Evolutionary conservation across 1,284 basidiomycete genomes (phyloP), one percentile per base, ranked within the genome.

Genomic region (Boletus mariae): DNA sequence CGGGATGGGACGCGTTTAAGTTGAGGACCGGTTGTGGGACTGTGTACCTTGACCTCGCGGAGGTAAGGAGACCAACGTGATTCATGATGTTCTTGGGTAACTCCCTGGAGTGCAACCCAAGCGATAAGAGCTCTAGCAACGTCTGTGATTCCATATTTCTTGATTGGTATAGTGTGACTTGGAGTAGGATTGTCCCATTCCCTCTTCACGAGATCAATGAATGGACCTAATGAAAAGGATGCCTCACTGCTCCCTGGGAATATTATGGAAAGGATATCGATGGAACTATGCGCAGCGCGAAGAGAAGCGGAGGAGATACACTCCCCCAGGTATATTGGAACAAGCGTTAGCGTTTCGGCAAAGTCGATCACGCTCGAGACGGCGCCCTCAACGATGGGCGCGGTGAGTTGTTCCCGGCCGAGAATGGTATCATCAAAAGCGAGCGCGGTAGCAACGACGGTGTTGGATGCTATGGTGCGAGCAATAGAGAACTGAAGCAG

Each of bases 61-160:
- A 90, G 73, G 62, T 80, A 72, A 59, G 75, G 74, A 52, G 85
- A 79, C 85, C 86, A 89, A 42, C 70, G 73, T 59, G 77, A 75
- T 66, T 90, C 87, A 57, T 88, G 85, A 78, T 84, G 88, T 60
- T 87, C 82, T 61, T 84, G 81, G 2, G 89, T 92, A 38, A 88
- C 83, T 37, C 84, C 84, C 62, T 91, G 88, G 40, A 92, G 71
- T 1, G 86, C 82, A 3, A 83, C 84, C 86, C 88, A 91, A 2
- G 83, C 86, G 4, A 88, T 78, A 15, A 90, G 75, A 0, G 86
- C 89, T 56, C 80, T 75, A 26, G 80, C 80, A 9, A 87, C 75
- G 51, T 87, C 80, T 1, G 78, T 79, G 20, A 89, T 72, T 5
- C 83, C 80, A 59, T 81, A 87, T 45, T 78, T 76, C 56, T 78